Base-by-base conservation (phyloP, 352 stramenopile genomes). In the Pythium rhizo-oryzae region DNA sequence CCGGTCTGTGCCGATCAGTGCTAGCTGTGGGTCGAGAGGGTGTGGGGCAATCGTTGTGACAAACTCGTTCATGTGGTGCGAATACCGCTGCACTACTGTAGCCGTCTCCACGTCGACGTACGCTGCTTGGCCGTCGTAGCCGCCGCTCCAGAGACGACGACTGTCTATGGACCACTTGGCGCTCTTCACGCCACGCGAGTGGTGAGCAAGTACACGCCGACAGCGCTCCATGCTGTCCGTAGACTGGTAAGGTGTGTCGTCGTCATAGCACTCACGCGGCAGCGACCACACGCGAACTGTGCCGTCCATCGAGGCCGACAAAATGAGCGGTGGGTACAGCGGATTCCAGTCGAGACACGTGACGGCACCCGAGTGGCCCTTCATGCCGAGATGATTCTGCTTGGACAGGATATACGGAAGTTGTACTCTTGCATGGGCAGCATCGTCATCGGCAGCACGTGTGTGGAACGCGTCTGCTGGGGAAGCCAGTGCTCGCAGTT, bases 261-360 rank as follows among this genome's bases (percentile, higher is more conserved):
- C 24, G 21, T 67, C 4, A 69, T 67, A 35, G 44, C 43, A 62
- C 69, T 4, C 4, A 6, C n/a, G 35, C 23, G 65, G 65, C 2
- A 71, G 7, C 1, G 51, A 70, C 83, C 83, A 91, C 8, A 91
- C 57, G 8, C 78, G 76, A 4, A 89, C 71, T 1, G 70, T 78
- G 30, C 60, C 54, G 67, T 91, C 83, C 83, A 90, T 87, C 0
- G 81, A 86, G n/a, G 81, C 78, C 7, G 83, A 89, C 0, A 89
- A 60, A 49, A 89, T 82, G 18, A 87, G 67, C 16, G 67, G 18
- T 4, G 71, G 28, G 18, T 72, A 71, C 15, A 13, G 59, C 5
- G 70, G 69, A 64, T 80, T 83, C 83, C 83, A 91, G 16, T 83
- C 67, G 25, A 87, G 21, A 44, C 68, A 67, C 35, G 77, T 77